Base-by-base conservation (phyloP, 2,329 filamentous ascomycete genomes). In the Aspergillus brasiliensis region DNA sequence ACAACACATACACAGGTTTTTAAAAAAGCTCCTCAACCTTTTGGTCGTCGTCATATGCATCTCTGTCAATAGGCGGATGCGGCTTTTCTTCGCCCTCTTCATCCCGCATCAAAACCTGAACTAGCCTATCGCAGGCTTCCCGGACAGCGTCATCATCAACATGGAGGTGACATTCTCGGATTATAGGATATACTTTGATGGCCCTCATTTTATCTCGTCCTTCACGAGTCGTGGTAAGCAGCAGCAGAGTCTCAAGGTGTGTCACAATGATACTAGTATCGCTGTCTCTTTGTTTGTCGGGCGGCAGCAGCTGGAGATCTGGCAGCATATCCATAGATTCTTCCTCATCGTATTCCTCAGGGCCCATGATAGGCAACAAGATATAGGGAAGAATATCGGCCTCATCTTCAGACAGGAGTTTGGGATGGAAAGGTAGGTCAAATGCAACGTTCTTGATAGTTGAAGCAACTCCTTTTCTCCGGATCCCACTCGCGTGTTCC, bases 401-500 rank as follows among this genome's bases (percentile, higher is more conserved):
- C 40, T 88, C 87, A 17, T 88, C 85, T 54, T 90, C 87, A 0
- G 85, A 83, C 48, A 97, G 78, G 56, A 97, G 88, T 2, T 83
- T 79, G 0, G 85, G 81, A 69, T 98, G 94, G 0, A 89, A 84
- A 3, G 85, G 77, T 5, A 94, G 78, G 69, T 96, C 90, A 72
- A 99, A 98, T 6, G 91, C 88, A 28, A 91, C 87, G 72, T 99
- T 99, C 77, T 98, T 98, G 74, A 99, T 92, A 8, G 92, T 95
- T 62, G 89, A 92, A 7, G 94, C 94, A n/a, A 97, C 93, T n/a
- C 95, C 95, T 69, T 92, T 91, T 57, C 95, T 84, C 57, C 95
- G 86, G 59, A 97, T 87, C 27, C 89, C 84, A 2, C 91, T 96
- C 68, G 85, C 83, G 78, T 97, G 92, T 75, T 96, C 92, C 1